Conservation (phyloP, 1,284 basidiomycete genomes). For the Vanrija sp. region DNA sequence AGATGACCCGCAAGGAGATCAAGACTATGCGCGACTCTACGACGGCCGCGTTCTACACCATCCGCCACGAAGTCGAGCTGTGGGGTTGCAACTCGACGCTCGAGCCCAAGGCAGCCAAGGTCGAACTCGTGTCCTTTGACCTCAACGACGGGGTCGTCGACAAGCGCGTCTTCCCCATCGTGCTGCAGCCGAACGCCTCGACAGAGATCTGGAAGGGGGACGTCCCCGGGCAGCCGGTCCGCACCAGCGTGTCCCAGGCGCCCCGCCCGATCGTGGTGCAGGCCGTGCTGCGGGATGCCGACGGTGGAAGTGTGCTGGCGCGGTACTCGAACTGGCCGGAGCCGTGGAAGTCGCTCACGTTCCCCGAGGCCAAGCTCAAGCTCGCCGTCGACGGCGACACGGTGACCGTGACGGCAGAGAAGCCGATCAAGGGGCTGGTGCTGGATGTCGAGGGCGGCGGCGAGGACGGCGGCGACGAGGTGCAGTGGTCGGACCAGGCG, state of each 20-base stretch:
- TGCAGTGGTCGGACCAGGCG: constrained; percentile 75
- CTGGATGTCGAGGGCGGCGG: constrained; percentile 61
- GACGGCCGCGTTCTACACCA: constrained; percentile 62
- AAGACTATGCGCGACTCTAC: constrained; percentile 57
- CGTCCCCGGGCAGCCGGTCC: constrained; percentile 62
- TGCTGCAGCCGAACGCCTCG: constrained; percentile 67
- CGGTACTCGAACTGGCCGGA: constrained; percentile 72
- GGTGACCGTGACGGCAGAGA: constrained; percentile 59
- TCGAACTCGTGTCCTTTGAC: constrained; percentile 70
- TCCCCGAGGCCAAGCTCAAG: constrained; percentile 62
- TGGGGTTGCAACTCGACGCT: constrained; percentile 80
- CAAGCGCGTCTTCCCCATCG: constrained; percentile 54
- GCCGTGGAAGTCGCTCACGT: constrained; percentile 83
- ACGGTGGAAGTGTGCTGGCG: constrained; percentile 58
- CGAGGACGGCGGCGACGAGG: constrained; percentile 51
- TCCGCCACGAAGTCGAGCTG: constrained; percentile 59
- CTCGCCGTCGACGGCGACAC: constrained; percentile 59
- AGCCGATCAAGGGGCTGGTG: constrained; percentile 79
- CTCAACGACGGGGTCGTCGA: constrained; percentile 51
- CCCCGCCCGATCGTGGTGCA: constrained; percentile 69
- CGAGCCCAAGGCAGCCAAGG: constrained; percentile 55
- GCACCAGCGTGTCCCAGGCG: constrained; percentile 63
- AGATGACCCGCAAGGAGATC: constrained; percentile 62
- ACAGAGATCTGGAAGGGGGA: constrained; percentile 71
- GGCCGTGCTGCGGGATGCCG: constrained; percentile 58